Base-by-base conservation (phyloP, 352 stramenopile species). In the Globisporangium megalacanthum region DNA sequence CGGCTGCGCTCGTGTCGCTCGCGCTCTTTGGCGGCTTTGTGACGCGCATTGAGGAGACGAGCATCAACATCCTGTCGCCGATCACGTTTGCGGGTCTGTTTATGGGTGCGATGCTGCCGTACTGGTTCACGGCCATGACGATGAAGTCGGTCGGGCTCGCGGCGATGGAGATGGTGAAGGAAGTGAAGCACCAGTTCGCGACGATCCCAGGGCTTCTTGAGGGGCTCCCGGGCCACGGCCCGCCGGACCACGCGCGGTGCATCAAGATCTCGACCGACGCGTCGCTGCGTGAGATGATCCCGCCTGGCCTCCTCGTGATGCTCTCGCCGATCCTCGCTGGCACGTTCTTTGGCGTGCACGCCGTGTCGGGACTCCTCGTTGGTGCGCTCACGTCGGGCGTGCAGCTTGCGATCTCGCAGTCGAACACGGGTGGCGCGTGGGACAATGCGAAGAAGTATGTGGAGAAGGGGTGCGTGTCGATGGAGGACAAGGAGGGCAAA, bases 401-500 rank as follows among this genome's bases (percentile, higher is more conserved):
- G 37, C 96, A 99, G 84, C 85, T 99, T 54, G 97, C 97, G 50
- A 98, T 99, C 68, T 99, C 95, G 51, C 98, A 99, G 85, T 99
- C 95, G 62, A 99, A 99, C 91, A 98, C 96, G 60, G 97, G 97
- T 66, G 97, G 97, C 73, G 97, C 97, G 54, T 99, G 97, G 97
- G 97, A 99, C 69, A 99, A 99, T 73, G 97, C 97, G 53, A 99
- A 99, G 86, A 99, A 99, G 85, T 99, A 98, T 73, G 98, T 99
- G 53, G 97, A 99, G 82, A 98, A 98, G 83, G 92, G 89, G 61
- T 94, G 83, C 60, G 81, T 95, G 46, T 92, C 80, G 61, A 79
- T 93, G 69, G 83, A 93, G 61, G 85, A 93, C 85, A 95, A 95
- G 82, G 83, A 93, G n/a, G 85, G 85, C 61, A 95, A 92, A 77